Evolutionary conservation across 495 filamentous ascomycete species (phyloP).

Genomic region (Aspergillus asperescens): DNA sequence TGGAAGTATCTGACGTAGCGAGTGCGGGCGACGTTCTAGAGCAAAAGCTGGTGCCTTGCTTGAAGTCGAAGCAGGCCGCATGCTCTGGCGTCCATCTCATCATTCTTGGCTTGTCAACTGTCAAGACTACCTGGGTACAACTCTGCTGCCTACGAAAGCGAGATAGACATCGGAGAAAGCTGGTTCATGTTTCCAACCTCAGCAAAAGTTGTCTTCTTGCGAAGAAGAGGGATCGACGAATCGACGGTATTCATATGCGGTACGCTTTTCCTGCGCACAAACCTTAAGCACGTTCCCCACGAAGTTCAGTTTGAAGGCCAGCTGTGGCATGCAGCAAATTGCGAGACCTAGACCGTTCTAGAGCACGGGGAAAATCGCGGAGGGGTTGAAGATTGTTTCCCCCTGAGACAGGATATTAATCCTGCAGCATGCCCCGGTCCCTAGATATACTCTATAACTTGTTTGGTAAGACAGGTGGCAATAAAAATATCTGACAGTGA

Average conservation of each 20-base stretch:
- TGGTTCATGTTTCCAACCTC: too few relatives aligned
- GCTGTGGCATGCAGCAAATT: background rate
- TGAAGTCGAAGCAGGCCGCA: too few relatives aligned
- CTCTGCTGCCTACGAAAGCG: too few relatives aligned
- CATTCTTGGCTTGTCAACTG: too few relatives aligned
- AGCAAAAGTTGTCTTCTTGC: too few relatives aligned
- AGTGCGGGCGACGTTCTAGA: too few relatives aligned
- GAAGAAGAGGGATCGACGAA: too few relatives aligned
- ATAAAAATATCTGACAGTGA: background rate
- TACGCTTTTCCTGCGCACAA: background rate
- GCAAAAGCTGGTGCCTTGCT: too few relatives aligned
- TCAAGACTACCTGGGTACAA: too few relatives aligned
- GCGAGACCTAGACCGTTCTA: background rate
- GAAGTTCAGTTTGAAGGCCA: background rate
- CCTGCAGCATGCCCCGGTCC: background rate
- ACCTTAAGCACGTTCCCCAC: background rate
- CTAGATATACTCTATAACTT: background rate
- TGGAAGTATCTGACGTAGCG: too few relatives aligned
- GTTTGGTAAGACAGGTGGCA: background rate
- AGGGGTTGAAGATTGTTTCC: background rate
- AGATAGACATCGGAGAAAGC: too few relatives aligned
- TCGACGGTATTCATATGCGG: background rate
- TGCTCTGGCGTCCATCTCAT: too few relatives aligned
- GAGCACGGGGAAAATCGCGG: background rate
- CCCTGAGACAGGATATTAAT: background rate